phyloP scores from a whole-genome alignment of 352 stramenopile species.

The Globisporangium ultimum region DNA sequence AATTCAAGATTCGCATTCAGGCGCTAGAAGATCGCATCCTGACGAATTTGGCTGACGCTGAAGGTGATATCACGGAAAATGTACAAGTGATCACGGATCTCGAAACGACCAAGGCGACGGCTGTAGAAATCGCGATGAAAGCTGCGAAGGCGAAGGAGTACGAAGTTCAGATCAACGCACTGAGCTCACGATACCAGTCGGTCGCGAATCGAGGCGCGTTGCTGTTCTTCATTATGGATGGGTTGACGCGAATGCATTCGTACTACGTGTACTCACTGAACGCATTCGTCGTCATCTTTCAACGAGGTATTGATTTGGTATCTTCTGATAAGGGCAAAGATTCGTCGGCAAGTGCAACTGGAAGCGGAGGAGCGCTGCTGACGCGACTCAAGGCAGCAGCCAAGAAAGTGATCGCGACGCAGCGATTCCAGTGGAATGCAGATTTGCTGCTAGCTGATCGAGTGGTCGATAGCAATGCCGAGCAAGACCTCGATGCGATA shows the following conservation, averaged over 20 bases:
- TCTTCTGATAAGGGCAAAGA: conserved; percentile 33
- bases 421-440: conserved; percentile 86
- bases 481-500: conserved; percentile 61
- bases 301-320: conserved; percentile 92
- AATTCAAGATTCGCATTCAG: conserved; percentile 88
- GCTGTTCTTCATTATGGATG: conserved; percentile 95
- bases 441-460: conserved; percentile 77
- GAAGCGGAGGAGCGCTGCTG: conserved; percentile 33
- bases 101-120: conserved; percentile 91
- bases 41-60: conserved; percentile 71
- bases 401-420: conserved; percentile 80
- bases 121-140: conserved; percentile 79
- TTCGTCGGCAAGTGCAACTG: conserved; percentile 9
- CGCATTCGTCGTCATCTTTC: conserved; percentile 94
- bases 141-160: conserved; percentile 74
- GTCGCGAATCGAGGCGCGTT: conserved; percentile 90
- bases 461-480: conserved; percentile 39
- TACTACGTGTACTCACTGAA: conserved; percentile 96
- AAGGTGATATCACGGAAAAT: conserved; percentile 92
- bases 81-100: conserved; percentile 94
- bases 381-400: conserved; percentile 73
- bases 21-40: conserved; percentile 90
- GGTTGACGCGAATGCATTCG: conserved; percentile 89
- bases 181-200: conserved; percentile 90
- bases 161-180: conserved; percentile 76